These are phyloP conservation scores for Astraeus odoratus DNA, from an alignment of 768 basidiomycete species.

Conservation along the genomic window DNA sequence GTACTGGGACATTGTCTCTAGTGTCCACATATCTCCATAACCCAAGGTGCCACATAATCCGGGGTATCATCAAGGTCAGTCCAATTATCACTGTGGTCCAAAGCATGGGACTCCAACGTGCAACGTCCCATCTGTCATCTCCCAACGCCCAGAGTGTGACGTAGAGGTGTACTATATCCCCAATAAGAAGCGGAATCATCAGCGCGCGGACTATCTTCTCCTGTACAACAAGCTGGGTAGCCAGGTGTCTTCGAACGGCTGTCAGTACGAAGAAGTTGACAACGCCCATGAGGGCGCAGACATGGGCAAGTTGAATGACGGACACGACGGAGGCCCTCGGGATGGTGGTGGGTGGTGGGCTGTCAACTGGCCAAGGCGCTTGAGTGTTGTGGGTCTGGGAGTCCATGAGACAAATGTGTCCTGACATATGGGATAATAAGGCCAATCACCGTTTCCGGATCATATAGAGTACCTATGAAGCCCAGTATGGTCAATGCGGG, in stretches of 20 bases:
- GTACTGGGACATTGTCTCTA: conserved; percentile 39
- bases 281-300: conserved; percentile 66
- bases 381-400: conserved; percentile 63
- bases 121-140: conserved; percentile 56
- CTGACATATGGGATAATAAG: neutral
- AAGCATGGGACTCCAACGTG: conserved; percentile 60
- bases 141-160: conserved; percentile 73
- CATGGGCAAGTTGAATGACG: conserved; percentile 69
- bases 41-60: conserved; percentile 69
- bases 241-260: conserved; percentile 54
- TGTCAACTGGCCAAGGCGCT: conserved; percentile 59
- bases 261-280: conserved; percentile 63
- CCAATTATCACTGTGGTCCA: conserved; percentile 63
- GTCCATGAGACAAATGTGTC: neutral
- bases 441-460: conserved; percentile 62
- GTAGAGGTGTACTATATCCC: conserved; percentile 59
- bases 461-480: conserved; percentile 56
- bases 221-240: conserved; percentile 53
- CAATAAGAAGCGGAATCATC: conserved; percentile 60
- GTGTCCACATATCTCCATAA: conserved; percentile 66
- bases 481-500: conserved; percentile 59
- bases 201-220: conserved; percentile 63
- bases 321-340: conserved; percentile 63
- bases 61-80: conserved; percentile 58
- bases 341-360: conserved; percentile 40